Percentiles rank a stretch among this genome's conserved stretches.
These are phyloP conservation scores for Linum trigynum DNA, from an alignment of 345 rosid genomes.

Conservation along the genomic window DNA sequence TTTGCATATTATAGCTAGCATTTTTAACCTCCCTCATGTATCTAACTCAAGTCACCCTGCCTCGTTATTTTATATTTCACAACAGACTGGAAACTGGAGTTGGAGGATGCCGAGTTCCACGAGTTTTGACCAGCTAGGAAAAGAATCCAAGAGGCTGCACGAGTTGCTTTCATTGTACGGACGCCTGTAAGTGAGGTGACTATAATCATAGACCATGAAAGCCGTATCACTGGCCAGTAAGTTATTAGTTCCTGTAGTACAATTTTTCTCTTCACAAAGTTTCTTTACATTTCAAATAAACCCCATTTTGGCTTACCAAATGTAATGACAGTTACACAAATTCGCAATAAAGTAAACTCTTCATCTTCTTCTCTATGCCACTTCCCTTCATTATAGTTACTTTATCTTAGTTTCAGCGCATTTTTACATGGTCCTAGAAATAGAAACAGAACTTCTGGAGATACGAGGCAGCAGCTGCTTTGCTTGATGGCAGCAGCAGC, in stretches of 20 bases:
- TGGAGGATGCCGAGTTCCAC: constrained; percentile 71
- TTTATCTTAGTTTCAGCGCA: too few species aligned
- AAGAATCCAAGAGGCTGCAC: constrained; percentile 41
- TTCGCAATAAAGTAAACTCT: too few species aligned
- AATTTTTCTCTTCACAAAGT: too few species aligned
- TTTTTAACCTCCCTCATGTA: neutral
- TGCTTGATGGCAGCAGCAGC: constrained; percentile 45
- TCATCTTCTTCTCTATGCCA: too few species aligned
- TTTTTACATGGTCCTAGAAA: too few species aligned
- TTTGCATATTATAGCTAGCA: neutral
- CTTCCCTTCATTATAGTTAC: too few species aligned
- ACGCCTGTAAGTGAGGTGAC: constrained; percentile 26
- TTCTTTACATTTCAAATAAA: too few species aligned
- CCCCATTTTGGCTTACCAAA: too few species aligned
- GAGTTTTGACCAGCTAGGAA: constrained; percentile 52
- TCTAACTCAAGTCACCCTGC: neutral
- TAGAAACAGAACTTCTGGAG: too few species aligned
- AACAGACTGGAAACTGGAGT: constrained; percentile 77
- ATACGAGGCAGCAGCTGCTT: constrained; percentile 20
- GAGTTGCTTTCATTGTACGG: constrained; percentile 55
- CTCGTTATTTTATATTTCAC: neutral
- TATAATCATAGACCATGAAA: neutral
- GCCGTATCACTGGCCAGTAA: neutral
- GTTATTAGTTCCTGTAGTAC: too few species aligned
- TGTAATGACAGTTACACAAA: too few species aligned